Conservation (phyloP, 495 filamentous ascomycete species). For the Evernia prunastri region DNA sequence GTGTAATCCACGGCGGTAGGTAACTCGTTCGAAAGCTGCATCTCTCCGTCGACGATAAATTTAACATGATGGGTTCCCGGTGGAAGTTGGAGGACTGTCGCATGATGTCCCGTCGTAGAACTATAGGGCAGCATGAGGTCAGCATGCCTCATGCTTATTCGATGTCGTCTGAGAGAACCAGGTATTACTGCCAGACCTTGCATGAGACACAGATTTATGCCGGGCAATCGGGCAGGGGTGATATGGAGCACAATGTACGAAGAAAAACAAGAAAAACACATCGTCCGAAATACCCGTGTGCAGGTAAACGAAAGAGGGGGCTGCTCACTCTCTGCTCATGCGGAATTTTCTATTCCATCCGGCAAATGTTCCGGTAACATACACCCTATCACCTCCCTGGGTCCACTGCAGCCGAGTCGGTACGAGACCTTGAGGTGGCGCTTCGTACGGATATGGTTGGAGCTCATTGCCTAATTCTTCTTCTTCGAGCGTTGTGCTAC, state of each 20-base stretch:
- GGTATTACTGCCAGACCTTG: background rate
- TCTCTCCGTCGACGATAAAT: slow-evolving; percentile 89
- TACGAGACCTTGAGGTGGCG: slow-evolving; percentile 51
- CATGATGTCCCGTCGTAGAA: slow-evolving; percentile 48
- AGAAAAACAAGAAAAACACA: slow-evolving; percentile 8
- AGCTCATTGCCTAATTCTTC: slow-evolving; percentile 75
- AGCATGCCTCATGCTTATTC: slow-evolving; percentile 14
- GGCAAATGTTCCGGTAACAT: slow-evolving; percentile 94
- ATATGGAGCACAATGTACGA: slow-evolving; percentile 3
- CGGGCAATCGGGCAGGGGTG: background rate
- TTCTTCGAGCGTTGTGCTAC: slow-evolving; percentile 67
- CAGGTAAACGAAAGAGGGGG: slow-evolving; percentile 21
- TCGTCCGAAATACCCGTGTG: background rate
- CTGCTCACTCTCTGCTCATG: slow-evolving; percentile 72
- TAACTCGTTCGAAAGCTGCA: slow-evolving; percentile 77
- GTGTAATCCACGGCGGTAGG: slow-evolving; percentile 96
- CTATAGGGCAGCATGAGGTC: slow-evolving; percentile 18
- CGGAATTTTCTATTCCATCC: slow-evolving; percentile 90
- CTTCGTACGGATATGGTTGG: slow-evolving; percentile 51
- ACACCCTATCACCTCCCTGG: slow-evolving; percentile 73
- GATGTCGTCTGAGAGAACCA: background rate
- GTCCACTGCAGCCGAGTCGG: slow-evolving; percentile 81
- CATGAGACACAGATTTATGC: background rate
- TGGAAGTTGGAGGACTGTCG: slow-evolving; percentile 69
- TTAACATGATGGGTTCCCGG: slow-evolving; percentile 95